These are phyloP conservation scores for Lodderomyces beijingensis DNA, from an alignment of 1,139 yeast species.

Conservation along the genomic window DNA sequence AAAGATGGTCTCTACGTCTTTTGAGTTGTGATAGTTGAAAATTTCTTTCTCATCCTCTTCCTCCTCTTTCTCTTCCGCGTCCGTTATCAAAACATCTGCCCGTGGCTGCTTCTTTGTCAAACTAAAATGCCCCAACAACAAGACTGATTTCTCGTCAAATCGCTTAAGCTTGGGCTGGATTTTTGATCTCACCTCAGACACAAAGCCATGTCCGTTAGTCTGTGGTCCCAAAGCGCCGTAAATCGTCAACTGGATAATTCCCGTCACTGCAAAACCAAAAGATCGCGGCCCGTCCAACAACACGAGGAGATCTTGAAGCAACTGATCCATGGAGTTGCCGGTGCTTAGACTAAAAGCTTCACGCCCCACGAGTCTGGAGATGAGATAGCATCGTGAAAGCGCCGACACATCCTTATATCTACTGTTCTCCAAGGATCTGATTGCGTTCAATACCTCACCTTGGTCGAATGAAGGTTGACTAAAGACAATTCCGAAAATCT, in stretches of 20 bases:
- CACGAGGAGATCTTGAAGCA: conserved; percentile 3
- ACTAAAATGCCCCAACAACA: conserved; percentile 53
- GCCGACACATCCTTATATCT: conserved; percentile 29
- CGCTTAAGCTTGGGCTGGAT: conserved; percentile 42
- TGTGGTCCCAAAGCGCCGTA: conserved; percentile 48
- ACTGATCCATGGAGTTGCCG: neutral
- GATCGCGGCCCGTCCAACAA: conserved; percentile 13
- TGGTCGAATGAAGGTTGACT: conserved; percentile 33
- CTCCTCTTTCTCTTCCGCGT: too few species aligned
- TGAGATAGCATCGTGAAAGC: conserved; percentile 1
- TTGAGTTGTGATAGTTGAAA: conserved; percentile 58
- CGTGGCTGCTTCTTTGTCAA: conserved; percentile 17
- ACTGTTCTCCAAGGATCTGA: conserved; percentile 15
- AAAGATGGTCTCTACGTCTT: conserved; percentile 70
- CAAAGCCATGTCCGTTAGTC: conserved; percentile 4
- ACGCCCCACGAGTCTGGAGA: conserved; percentile 21
- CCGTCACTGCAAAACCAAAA: conserved; percentile 35
- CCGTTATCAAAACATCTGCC: conserved; percentile 10
- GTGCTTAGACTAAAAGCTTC: conserved; percentile 30
- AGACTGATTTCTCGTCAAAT: conserved; percentile 57
- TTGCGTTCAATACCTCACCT: conserved; percentile 8
- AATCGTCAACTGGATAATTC: conserved; percentile 53
- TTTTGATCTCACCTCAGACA: conserved; percentile 22
- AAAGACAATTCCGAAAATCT: conserved; percentile 52
- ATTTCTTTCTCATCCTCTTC: conserved; percentile 26